Evolutionary conservation across 352 stramenopile genomes (phyloP).

Genomic region (Halophytophthora batemanensis): DNA sequence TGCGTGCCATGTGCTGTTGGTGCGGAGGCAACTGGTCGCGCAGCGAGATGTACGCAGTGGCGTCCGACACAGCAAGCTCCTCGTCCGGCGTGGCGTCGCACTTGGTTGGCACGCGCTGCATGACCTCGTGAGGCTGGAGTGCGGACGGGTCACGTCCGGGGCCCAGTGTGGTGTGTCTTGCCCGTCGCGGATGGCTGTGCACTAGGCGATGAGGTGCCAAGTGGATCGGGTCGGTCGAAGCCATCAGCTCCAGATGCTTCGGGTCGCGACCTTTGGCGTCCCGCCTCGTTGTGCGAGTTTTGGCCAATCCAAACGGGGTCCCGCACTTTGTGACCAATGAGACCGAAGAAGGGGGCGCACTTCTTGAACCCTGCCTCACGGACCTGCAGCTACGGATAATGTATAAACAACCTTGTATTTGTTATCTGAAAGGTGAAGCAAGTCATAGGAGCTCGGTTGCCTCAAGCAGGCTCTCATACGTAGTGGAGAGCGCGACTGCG

Average conservation of each 20-base stretch:
- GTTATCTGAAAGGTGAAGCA: too few relatives aligned
- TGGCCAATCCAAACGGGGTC: neutral
- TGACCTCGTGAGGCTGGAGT: neutral
- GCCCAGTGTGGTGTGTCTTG: too few relatives aligned
- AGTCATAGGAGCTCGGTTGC: too few relatives aligned
- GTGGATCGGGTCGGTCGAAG: neutral
- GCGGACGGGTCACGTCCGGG: too few relatives aligned
- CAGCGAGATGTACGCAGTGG: slow-evolving; percentile 24
- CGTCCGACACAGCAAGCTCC: slow-evolving; percentile 16
- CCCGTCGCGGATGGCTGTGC: too few relatives aligned
- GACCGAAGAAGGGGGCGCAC: too few relatives aligned
- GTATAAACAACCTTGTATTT: too few relatives aligned
- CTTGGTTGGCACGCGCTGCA: slow-evolving; percentile 15
- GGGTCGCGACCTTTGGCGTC: neutral
- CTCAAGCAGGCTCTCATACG: too few relatives aligned
- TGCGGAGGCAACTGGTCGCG: slow-evolving; percentile 5
- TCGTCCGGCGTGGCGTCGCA: slow-evolving; percentile 16
- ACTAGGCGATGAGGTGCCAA: neutral
- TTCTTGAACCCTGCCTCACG: too few relatives aligned
- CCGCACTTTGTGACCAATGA: neutral
- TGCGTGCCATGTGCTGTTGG: too few relatives aligned
- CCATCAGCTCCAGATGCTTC: neutral
- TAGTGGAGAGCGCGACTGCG: too few relatives aligned
- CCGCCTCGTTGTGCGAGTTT: neutral
- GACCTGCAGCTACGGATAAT: too few relatives aligned